phyloP scores from a whole-genome alignment of 148 eudicot species.

The Cornus suecica region DNA sequence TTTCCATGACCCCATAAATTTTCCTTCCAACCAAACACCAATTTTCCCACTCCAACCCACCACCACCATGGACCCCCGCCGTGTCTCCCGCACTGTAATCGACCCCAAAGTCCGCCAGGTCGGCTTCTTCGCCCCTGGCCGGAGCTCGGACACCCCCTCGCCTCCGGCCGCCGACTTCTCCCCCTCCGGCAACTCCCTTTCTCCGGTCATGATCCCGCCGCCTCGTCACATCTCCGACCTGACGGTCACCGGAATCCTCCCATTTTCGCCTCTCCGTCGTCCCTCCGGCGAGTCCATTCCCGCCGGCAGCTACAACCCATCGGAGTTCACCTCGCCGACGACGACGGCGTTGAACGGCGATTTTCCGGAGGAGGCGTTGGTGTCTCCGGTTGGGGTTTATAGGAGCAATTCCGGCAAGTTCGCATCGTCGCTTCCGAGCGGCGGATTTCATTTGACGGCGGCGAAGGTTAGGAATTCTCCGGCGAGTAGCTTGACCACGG shows the following conservation, averaged over 20 bases:
- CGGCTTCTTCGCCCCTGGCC: conserved; percentile 75
- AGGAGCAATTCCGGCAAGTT: conserved; percentile 41
- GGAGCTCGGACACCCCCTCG: conserved; percentile 46
- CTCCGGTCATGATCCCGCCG: conserved; percentile 95
- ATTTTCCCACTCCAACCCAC: neutral
- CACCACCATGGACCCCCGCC: conserved; percentile 66
- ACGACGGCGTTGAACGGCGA: conserved; percentile 30
- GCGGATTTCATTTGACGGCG: conserved; percentile 50
- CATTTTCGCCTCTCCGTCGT: conserved; percentile 28
- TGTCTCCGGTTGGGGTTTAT: conserved; percentile 20
- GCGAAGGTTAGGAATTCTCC: conserved; percentile 28
- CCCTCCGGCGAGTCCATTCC: conserved; percentile 29
- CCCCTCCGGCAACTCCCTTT: conserved; percentile 53
- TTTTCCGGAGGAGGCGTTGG: conserved; percentile 21
- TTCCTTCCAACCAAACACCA: neutral
- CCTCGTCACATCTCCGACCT: conserved; percentile 63
- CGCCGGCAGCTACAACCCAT: conserved; percentile 70
- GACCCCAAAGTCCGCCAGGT: conserved; percentile 91
- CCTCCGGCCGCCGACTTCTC: conserved; percentile 38
- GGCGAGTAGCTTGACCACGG: conserved; percentile 46
- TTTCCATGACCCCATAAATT: conserved; percentile 25
- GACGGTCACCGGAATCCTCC: conserved; percentile 20
- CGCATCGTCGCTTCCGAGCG: conserved; percentile 63
- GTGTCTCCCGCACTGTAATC: conserved; percentile 65
- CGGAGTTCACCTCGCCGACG: conserved; percentile 44